A percentile compares a stretch with the other conserved stretches of the same genome.
Conservation (phyloP, 1,139 yeast species). For the Meyerozyma carpophila region DNA sequence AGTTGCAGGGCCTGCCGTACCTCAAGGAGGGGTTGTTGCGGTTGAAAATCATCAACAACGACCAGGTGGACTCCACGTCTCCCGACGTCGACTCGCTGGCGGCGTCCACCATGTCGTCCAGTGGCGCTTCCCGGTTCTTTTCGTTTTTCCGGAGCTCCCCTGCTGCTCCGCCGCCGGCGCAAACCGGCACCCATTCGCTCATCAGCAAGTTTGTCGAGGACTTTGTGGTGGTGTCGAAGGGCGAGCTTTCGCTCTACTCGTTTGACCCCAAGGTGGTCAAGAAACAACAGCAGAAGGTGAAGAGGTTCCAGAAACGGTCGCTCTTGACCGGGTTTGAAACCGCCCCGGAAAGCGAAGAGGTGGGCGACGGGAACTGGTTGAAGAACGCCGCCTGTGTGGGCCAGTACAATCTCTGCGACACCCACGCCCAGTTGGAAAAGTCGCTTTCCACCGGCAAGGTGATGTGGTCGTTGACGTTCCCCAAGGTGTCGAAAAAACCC, state of each 20-base stretch:
- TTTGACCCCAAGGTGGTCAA: slow-evolving; percentile 45
- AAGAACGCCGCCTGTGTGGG: slow-evolving; percentile 46
- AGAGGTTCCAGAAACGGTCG: slow-evolving; percentile 23
- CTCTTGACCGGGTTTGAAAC: slow-evolving; percentile 10
- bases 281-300: slow-evolving; percentile 32
- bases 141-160: slow-evolving; percentile 18
- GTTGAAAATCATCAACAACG: slow-evolving; percentile 41
- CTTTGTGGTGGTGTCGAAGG: slow-evolving; percentile 55
- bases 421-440: slow-evolving; percentile 40
- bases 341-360: slow-evolving; percentile 16
- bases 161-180: slow-evolving; percentile 5
- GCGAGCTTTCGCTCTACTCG: slow-evolving; percentile 49
- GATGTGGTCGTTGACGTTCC: slow-evolving; percentile 37
- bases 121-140: slow-evolving; percentile 17
- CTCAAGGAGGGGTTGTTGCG: slow-evolving; percentile 70
- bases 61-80: slow-evolving; percentile 26
- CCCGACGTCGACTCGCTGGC: slow-evolving; percentile 16
- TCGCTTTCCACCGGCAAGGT: slow-evolving; percentile 11
- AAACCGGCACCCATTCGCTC: slow-evolving; percentile 8
- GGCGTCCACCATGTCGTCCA: slow-evolving; percentile 18
- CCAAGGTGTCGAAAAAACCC: slow-evolving; percentile 27
- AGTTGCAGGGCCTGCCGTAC: slow-evolving; percentile 72
- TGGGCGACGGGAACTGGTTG: slow-evolving; percentile 71
- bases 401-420: slow-evolving; percentile 44
- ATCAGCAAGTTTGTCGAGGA: slow-evolving; percentile 38